Evolutionary conservation across 345 rosid genomes (phyloP), one percentile per base, ranked within the genome.

Genomic region (Salix koriyanagi): DNA sequence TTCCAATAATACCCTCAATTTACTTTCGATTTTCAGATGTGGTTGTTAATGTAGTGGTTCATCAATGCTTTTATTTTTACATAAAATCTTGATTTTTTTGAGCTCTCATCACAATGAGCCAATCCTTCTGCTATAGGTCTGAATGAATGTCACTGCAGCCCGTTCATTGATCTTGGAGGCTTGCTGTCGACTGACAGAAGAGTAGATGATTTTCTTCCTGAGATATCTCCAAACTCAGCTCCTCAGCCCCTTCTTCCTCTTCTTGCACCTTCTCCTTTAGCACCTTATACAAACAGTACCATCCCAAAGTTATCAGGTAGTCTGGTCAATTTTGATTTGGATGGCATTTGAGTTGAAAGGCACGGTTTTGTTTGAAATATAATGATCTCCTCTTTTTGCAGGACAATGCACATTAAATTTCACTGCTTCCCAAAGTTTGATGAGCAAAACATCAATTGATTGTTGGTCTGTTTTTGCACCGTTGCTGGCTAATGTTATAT

Each of bases 201-300:
- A 71, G 61, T 36, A 50, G 86, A 81, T 67, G 90, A 67, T 75
- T 74, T 89, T 72, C 74, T 88, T 79, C 97, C 99, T 30, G 78
- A 89, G 85, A 87, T 91, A 61, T 83, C 98, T 50, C 98, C 97
- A 18, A 84, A 71, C 69, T 84, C 76, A 48, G 79, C 93, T 75
- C 99, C 98, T 64, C 97, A 86, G 80, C 99, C 99, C 3, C 90
- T 92, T 79, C 94, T 93, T 75, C 98, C 99, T 23, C 80, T 90
- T 79, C 87, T 89, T 70, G 98, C 99, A 50, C 97, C 99, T 78
- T 91, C 98, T 74, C 98, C 99, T 6, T 79, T 93, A 85, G 82
- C 87, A 70, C 93, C 97, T 37, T 96, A 84, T 85, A 85, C 88
- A 2, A 96, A 96, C 81, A 89, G 73, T 66, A 86, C 92, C 52